Conservation (phyloP, 2,329 filamentous ascomycete genomes). For the Diaporthe ampelina region DNA sequence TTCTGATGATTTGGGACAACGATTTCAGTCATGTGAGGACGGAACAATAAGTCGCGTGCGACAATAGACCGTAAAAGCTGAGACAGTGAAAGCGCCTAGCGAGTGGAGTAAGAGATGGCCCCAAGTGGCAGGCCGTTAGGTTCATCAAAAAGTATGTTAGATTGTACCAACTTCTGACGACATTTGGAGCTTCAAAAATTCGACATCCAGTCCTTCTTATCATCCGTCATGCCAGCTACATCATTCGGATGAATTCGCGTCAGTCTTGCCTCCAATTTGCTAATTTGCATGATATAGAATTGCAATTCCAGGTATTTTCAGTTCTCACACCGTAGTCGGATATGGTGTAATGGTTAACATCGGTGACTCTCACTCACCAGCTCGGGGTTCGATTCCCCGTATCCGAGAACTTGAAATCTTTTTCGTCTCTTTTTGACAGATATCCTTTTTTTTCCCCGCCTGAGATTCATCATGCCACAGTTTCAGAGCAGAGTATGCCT, state of each 20-base stretch:
- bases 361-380: constrained; percentile 40
- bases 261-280: rapidly evolving
- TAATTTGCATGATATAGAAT: rapidly evolving
- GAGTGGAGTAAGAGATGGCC: not conserved
- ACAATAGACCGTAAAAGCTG: not conserved
- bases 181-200: not conserved
- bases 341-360: constrained; percentile 40
- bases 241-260: not conserved
- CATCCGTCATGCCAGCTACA: not conserved
- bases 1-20: not conserved
- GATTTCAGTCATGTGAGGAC: not conserved
- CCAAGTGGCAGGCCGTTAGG: not conserved
- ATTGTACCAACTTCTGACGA: too few species aligned
- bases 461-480: not conserved
- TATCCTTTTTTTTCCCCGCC: not conserved
- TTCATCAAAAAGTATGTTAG: too few species aligned
- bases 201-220: not conserved
- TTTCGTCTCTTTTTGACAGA: not conserved
- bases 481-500: not conserved
- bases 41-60: not conserved
- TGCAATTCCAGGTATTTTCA: not conserved
- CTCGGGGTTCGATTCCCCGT: constrained; percentile 40
- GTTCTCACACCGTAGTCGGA: constrained; percentile 36
- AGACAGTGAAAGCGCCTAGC: not conserved
- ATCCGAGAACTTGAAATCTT: constrained; percentile 26